Evolutionary conservation across 306 rosid species (phyloP).

Genomic region (Castanea sativa): DNA sequence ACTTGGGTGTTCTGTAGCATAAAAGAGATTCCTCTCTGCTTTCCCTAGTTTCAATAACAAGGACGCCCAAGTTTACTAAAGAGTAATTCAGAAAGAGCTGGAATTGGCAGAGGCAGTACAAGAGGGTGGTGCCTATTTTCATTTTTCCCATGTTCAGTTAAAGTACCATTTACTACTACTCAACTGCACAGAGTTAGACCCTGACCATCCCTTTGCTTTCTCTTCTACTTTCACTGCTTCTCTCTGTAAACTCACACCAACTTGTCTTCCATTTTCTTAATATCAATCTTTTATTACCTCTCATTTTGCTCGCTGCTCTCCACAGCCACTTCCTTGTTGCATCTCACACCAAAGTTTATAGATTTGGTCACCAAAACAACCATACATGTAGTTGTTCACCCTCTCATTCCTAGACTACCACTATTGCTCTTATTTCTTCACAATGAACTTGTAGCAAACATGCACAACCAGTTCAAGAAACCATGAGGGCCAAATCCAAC

Average conservation of each 20-base stretch:
- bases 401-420: conserved; percentile 32
- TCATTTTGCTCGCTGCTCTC: conserved; percentile 12
- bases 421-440: conserved; percentile 36
- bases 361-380: conserved; percentile 71
- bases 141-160: conserved; percentile 20
- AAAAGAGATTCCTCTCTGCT: conserved; percentile 35
- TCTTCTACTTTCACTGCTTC: conserved; percentile 11
- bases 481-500: conserved; percentile 37
- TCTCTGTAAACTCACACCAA: conserved; percentile 24
- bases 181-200: conserved; percentile 26
- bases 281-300: conserved; percentile 12
- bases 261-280: conserved; percentile 19
- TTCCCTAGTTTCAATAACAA: conserved; percentile 8
- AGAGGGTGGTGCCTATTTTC: not conserved
- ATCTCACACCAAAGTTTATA: not conserved
- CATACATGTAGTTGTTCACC: conserved; percentile 49
- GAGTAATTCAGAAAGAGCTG: conserved; percentile 13
- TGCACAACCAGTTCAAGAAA: conserved; percentile 32
- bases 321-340: not conserved
- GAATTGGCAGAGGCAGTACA: conserved; percentile 25
- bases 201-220: conserved; percentile 28
- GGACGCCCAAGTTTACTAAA: conserved; percentile 10
- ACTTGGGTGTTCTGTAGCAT: conserved; percentile 40
- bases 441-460: conserved; percentile 42
- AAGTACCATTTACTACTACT: conserved; percentile 23